Evolutionary conservation across 306 rosid species (phyloP).

Genomic region (Cucurbita maxima): DNA sequence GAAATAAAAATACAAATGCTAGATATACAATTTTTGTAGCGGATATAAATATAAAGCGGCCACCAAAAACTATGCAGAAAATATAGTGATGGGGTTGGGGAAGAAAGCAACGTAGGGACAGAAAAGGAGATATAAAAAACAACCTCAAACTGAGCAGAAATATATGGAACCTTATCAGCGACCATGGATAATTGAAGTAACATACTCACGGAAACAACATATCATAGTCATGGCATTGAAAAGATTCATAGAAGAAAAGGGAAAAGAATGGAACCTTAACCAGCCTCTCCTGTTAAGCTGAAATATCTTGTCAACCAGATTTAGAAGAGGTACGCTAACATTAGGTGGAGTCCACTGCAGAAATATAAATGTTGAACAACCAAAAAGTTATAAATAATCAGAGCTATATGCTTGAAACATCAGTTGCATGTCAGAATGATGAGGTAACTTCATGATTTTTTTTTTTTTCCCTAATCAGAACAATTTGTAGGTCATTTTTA

Average conservation of each 20-base stretch:
- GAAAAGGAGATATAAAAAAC: neutral
- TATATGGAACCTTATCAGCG: neutral
- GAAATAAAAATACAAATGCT: neutral
- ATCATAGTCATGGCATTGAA: neutral
- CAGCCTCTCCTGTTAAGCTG: slow-evolving; percentile 98
- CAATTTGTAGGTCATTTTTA: neutral
- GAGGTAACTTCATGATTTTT: neutral
- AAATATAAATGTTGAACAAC: slow-evolving; percentile 12
- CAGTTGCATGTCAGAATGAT: neutral
- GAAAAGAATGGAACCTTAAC: slow-evolving; percentile 58
- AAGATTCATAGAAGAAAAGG: neutral
- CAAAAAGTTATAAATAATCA: neutral
- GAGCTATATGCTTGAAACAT: neutral
- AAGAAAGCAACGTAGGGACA: neutral
- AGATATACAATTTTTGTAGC: neutral
- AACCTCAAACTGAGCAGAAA: neutral
- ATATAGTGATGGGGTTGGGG: neutral
- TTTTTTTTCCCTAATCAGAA: neutral
- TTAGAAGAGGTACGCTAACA: slow-evolving; percentile 81
- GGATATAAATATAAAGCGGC: neutral
- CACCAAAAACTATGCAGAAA: neutral
- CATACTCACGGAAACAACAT: neutral
- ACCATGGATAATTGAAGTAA: neutral
- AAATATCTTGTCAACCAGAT: slow-evolving; percentile 90
- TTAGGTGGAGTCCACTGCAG: slow-evolving; percentile 98